phyloP scores from a whole-genome alignment of 2,329 filamentous ascomycete genomes.

The Sporothrix protearum region DNA sequence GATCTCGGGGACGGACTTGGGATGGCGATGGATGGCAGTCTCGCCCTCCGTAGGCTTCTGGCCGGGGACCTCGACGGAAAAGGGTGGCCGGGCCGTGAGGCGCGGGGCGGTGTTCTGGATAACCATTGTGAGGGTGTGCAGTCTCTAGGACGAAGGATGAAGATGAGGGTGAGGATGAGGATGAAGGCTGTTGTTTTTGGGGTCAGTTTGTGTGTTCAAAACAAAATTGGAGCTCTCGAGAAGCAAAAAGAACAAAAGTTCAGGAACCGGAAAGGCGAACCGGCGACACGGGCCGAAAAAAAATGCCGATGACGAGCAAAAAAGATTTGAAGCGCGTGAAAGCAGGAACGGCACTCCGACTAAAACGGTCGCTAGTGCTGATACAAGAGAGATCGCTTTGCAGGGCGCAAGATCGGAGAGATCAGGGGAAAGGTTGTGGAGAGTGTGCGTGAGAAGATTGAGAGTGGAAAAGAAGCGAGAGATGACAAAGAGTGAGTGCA shows the following conservation, averaged over 20 bases:
- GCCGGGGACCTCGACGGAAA: constrained; percentile 65
- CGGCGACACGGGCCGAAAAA: background rate
- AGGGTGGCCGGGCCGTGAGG: constrained; percentile 59
- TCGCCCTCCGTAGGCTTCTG: constrained; percentile 64
- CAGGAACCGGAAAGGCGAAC: background rate
- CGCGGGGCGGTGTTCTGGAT: constrained; percentile 39
- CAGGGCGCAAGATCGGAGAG: background rate
- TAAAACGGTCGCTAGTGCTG: background rate
- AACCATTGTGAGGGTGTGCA: constrained; percentile 16
- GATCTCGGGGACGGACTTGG: constrained; percentile 59
- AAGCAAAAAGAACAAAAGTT: background rate
- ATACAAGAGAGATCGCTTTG: background rate
- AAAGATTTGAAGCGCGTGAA: background rate
- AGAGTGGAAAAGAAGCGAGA: background rate
- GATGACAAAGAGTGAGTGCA: background rate
- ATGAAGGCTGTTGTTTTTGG: background rate
- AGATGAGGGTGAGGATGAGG: background rate
- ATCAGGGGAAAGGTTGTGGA: background rate
- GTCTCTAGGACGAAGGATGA: background rate
- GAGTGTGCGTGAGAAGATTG: background rate
- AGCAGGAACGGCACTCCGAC: background rate
- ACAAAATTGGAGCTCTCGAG: background rate
- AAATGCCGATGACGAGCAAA: background rate
- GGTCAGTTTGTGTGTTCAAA: background rate
- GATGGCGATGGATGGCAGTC: constrained; percentile 68